Evolutionary conservation across 768 basidiomycete genomes (phyloP), one percentile per base, ranked within the genome.

Genomic region (Auriscalpium vulgare): DNA sequence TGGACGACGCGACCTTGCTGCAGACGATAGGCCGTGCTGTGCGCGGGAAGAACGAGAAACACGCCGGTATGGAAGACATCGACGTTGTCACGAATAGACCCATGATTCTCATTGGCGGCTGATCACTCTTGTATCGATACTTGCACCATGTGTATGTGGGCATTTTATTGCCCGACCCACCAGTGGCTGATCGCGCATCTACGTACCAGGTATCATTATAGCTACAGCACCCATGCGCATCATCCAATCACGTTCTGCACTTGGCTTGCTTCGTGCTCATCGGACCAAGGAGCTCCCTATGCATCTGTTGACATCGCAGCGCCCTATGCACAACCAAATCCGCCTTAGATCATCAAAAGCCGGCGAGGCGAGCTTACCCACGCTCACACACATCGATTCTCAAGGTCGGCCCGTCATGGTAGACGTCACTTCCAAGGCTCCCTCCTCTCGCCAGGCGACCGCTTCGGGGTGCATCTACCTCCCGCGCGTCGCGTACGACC

Each of bases 31-130:
- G 81, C 8, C 71, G 64, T n/a, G 87, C 89, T 11, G 81, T 91
- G 7, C 68, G 68, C 11, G 79, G 78, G 38, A 92, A 91, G 75
- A 79, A 86, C 66, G 87, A 82, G 68, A 91, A 86, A 63, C 91
- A 94, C 65, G 87, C 83, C 40, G 88, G 84, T 40, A 91, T 91
- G 90, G 84, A 87, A 65, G 77, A 80, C 56, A 88, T 91, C 56
- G 83, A 91, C 67, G 85, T 87, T 54, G 68, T 80, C 44, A 80
- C 80, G 47, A 93, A 92, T 72, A 77, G 88, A 51, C 88, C 91
- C 10, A 95, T 95, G 91, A 94, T 94, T 60, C 74, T 91, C 58
- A 95, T 95, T 70, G 93, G 92, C 71, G 92, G 92, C 85, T 95
- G 81, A 88, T 34, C 29, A 2, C 29, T 7, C 21, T 56, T 57